These are phyloP conservation scores for Pulveroboletus sp. DNA, from an alignment of 768 basidiomycete species.

Conservation along the genomic window DNA sequence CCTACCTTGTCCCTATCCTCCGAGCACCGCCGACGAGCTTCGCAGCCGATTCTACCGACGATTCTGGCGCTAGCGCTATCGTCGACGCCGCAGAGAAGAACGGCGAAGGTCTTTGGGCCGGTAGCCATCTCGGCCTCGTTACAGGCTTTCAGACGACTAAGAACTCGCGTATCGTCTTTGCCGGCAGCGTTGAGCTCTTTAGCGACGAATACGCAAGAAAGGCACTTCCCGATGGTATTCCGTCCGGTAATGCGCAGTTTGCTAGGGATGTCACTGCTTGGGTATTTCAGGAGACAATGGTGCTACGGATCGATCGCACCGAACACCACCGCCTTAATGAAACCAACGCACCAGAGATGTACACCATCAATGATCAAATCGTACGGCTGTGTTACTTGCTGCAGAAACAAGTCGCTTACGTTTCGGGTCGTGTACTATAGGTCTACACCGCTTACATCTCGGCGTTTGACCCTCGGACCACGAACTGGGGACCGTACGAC, in stretches of 20 bases:
- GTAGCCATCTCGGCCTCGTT: conserved; percentile 69
- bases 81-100: conserved; percentile 69
- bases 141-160: conserved; percentile 84
- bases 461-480: conserved; percentile 50
- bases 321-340: conserved; percentile 70
- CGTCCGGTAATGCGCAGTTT: conserved; percentile 74
- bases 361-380: conserved; percentile 83
- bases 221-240: conserved; percentile 51
- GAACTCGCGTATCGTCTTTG: conserved; percentile 74
- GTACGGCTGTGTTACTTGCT: conserved; percentile 36
- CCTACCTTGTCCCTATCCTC: conserved; percentile 78
- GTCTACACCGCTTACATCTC: conserved; percentile 73
- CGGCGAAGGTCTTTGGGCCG: conserved; percentile 81
- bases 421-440: conserved; percentile 34
- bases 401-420: not conserved
- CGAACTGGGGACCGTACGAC: conserved; percentile 68
- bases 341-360: conserved; percentile 58
- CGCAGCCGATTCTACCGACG: conserved; percentile 59
- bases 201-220: conserved; percentile 70
- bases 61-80: conserved; percentile 54
- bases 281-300: conserved; percentile 85
- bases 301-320: conserved; percentile 70
- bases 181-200: conserved; percentile 78
- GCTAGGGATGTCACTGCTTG: conserved; percentile 73
- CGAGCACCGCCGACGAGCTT: conserved; percentile 73